Evolutionary conservation across 768 basidiomycete species (phyloP), one percentile per base, ranked within the genome.

Genomic region (Coprinellus micaceus): DNA sequence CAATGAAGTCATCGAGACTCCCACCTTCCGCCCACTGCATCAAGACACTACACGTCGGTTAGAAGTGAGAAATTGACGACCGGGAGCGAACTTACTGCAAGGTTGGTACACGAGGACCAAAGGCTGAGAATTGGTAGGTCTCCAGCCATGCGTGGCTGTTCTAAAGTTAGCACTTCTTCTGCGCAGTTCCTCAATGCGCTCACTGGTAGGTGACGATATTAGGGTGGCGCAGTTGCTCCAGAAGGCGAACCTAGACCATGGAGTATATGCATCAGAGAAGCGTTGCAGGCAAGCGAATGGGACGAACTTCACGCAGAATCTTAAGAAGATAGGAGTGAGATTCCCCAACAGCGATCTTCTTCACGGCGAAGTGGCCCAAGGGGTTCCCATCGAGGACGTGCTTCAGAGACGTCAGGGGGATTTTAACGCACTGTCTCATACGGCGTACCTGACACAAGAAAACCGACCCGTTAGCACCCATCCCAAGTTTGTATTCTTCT

Each of bases 1-100:
- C 87, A 59, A 94, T 92, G 70, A 91, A 86, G 67, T 93, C 91
- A 62, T 94, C 92, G 26, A 91, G 75, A 63, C 87, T 89, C 56
- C 92, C 92, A 6, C 87, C 90, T 77, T 94, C 91, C 0, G 92
- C 92, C 89, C 89, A 94, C 74, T 94, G 90, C 93, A 94, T 94
- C 22, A 94, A 73, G 10, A 94, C 84, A 61, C 91, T 93, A 61
- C 29, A 25, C 25, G 29, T 44, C 3, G 25, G 41, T 41, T 17
- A 47, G 33, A 21, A 48, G 28, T 10, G 19, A 29, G 4, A 51
- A 29, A 22, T 48, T 19, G 29, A 15, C 26, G 53, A 12, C 12
- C 1, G 13, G n/a, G 33, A 15, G n/a, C 29, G 73, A 13, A 33
- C 87, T 71, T 62, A 91, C 91, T 94, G 91, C 36, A 97, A 70